Evolutionary conservation across 345 rosid species (phyloP).

Genomic region (Eucalyptus erythrocorys): DNA sequence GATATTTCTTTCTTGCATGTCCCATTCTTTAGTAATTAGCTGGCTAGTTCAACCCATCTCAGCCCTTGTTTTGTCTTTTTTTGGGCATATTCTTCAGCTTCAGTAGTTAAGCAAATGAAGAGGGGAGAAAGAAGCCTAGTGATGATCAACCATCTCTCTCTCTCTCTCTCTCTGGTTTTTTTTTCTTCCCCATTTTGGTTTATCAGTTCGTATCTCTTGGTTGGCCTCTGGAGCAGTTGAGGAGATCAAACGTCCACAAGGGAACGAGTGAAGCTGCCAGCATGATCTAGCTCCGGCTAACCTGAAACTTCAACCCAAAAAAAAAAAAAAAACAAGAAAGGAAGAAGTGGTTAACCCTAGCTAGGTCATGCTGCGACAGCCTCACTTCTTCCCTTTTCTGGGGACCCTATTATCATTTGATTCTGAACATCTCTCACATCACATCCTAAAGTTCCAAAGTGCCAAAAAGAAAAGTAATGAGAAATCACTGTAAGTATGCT

Average conservation of each 20-base stretch:
- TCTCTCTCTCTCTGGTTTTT: neutral
- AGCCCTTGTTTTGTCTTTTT: neutral
- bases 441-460: neutral
- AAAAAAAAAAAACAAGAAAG: neutral
- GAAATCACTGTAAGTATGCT: neutral
- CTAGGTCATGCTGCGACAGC: constrained; percentile 3
- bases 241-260: neutral
- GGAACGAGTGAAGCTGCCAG: constrained; percentile 5
- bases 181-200: neutral
- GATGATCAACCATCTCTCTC: neutral
- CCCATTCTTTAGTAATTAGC: neutral
- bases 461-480: neutral
- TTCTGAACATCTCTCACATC: neutral
- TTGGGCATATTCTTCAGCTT: neutral
- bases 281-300: constrained; percentile 1
- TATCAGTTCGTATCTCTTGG: neutral
- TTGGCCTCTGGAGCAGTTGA: neutral
- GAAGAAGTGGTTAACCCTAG: neutral
- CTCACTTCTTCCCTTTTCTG: neutral
- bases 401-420: neutral
- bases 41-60: neutral
- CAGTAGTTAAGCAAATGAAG: neutral
- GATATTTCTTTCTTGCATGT: neutral
- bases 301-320: neutral
- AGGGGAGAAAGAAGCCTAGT: neutral